These are phyloP conservation scores for Thymus quinquecostatus DNA, from an alignment of 257 asterid species.

Conservation along the genomic window DNA sequence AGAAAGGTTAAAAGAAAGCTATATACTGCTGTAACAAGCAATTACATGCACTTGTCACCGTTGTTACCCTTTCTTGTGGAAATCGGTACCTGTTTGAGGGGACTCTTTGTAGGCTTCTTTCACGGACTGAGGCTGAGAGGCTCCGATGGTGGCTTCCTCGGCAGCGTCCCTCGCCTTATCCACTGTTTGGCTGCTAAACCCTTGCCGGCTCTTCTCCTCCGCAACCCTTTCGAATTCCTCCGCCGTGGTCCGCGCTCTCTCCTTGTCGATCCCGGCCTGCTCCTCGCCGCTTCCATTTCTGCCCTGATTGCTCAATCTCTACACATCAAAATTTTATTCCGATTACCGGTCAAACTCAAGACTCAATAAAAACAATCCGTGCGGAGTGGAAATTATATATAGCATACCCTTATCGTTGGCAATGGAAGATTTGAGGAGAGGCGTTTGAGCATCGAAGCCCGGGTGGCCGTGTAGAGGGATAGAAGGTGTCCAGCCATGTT, in stretches of 20 bases:
- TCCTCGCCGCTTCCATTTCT: conserved; percentile 21
- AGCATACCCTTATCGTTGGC: conserved; percentile 23
- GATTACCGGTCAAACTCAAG: not conserved
- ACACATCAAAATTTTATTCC: not conserved
- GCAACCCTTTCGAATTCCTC: conserved; percentile 45
- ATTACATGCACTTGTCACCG: too few species aligned
- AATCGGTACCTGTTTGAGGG: conserved; percentile 23
- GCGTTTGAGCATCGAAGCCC: conserved; percentile 27
- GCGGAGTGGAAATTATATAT: not conserved
- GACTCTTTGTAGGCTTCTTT: conserved; percentile 30
- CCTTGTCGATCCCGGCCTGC: conserved; percentile 20
- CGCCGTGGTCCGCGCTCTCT: conserved; percentile 45
- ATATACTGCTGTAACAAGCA: too few species aligned
- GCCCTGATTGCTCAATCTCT: conserved; percentile 21
- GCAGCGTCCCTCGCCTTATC: conserved; percentile 27
- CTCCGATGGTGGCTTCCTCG: conserved; percentile 18
- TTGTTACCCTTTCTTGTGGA: not conserved
- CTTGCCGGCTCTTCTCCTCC: conserved; percentile 37
- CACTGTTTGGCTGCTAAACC: conserved; percentile 26
- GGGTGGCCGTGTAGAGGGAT: conserved; percentile 18
- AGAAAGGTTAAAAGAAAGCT: too few species aligned
- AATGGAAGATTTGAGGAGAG: conserved; percentile 28
- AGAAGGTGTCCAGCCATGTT: conserved; percentile 32
- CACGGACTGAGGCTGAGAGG: conserved; percentile 2
- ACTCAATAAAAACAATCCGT: too few species aligned